A percentile compares a stretch with the other conserved stretches of the same genome.
phyloP scores from a whole-genome alignment of 345 rosid species.

The Citrus cavaleriei region DNA sequence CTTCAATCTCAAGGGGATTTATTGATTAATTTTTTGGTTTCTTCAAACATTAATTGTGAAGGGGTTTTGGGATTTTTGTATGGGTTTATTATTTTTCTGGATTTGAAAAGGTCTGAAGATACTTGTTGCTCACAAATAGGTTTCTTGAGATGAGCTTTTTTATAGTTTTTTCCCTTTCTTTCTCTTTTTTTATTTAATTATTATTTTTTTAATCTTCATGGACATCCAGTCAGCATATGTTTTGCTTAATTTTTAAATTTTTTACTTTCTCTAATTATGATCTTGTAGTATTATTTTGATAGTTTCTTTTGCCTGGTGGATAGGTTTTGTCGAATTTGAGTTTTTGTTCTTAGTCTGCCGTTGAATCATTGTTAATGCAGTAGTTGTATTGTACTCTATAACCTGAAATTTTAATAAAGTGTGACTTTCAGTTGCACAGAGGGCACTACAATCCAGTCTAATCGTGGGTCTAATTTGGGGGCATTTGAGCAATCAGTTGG shows the following conservation, averaged over 20 bases:
- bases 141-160: too few species aligned
- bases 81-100: too few species aligned
- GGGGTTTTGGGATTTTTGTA: background rate
- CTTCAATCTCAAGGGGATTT: background rate
- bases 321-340: background rate
- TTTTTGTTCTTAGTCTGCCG: background rate
- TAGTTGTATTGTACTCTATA: background rate
- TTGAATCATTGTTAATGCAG: background rate
- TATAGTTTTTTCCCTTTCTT: too few species aligned
- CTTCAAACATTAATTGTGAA: background rate
- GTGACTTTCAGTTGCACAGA: constrained; percentile 28
- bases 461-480: constrained; percentile 26
- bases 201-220: background rate
- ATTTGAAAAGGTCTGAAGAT: too few species aligned
- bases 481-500: constrained; percentile 28
- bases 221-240: too few species aligned
- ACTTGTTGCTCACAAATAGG: too few species aligned
- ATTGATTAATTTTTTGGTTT: too few species aligned
- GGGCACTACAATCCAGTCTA: constrained; percentile 19
- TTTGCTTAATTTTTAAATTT: background rate
- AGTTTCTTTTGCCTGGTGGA: background rate
- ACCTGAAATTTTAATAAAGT: constrained; percentile 10
- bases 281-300: background rate
- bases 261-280: background rate
- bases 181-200: background rate